phyloP scores from a whole-genome alignment of 495 filamentous ascomycete genomes.

The Penicillium coprophilum region DNA sequence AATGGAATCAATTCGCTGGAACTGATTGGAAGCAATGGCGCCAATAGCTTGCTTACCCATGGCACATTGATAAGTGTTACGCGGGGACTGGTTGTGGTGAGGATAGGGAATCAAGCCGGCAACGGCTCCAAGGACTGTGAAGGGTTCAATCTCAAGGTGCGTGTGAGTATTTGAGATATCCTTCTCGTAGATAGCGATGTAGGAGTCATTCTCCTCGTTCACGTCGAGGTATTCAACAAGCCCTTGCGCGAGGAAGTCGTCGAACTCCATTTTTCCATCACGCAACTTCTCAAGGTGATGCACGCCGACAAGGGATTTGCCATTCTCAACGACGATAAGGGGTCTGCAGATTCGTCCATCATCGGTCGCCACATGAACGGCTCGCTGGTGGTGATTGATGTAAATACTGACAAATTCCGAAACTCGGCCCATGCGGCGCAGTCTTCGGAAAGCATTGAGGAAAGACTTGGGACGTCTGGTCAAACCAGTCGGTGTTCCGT shows the following conservation, averaged over 20 bases:
- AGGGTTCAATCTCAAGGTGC: conserved; percentile 96
- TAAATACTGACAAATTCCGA: conserved; percentile 95
- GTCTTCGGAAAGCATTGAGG: conserved; percentile 73
- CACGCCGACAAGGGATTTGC: conserved; percentile 72
- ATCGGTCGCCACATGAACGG: conserved; percentile 94
- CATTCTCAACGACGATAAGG: conserved; percentile 88
- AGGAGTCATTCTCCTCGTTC: conserved; percentile 95
- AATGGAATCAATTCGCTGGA: conserved; percentile 90
- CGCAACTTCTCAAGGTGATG: conserved; percentile 75
- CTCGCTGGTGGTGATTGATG: conserved; percentile 86
- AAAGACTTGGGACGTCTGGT: conserved; percentile 82
- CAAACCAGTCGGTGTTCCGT: conserved; percentile 86
- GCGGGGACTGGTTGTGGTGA: conserved; percentile 97
- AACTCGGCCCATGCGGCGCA: conserved; percentile 82
- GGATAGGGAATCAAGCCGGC: conserved; percentile 96
- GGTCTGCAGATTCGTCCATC: conserved; percentile 95
- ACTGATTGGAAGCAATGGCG: conserved; percentile 95
- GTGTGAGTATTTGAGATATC: conserved; percentile 79
- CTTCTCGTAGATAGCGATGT: conserved; percentile 84
- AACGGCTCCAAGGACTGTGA: conserved; percentile 95
- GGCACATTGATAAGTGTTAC: conserved; percentile 99
- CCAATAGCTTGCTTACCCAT: conserved; percentile 99
- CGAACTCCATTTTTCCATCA: conserved; percentile 79
- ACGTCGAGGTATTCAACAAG: conserved; percentile 96
- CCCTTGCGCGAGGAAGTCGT: conserved; percentile 85